Conservation (phyloP, 768 basidiomycete genomes). For the Panaeolus cyanescens region DNA sequence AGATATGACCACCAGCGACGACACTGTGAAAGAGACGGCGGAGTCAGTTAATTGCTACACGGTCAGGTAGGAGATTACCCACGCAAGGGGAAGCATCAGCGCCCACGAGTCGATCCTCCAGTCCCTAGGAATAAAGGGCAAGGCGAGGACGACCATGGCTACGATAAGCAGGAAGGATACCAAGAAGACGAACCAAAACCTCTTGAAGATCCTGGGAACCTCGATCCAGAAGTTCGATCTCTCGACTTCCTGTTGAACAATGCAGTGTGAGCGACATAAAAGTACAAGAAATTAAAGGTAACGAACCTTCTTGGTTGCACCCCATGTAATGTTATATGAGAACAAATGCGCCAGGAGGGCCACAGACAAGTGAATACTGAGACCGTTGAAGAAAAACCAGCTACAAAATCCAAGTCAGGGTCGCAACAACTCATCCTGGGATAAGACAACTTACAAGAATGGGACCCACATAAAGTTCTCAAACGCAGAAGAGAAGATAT, state of each 20-base stretch:
- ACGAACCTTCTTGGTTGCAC: slow-evolving; percentile 66
- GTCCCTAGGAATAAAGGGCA: slow-evolving; percentile 53
- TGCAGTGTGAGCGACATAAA: not conserved
- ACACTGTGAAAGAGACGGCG: slow-evolving; percentile 39
- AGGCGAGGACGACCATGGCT: slow-evolving; percentile 58
- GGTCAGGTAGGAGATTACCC: slow-evolving; percentile 26
- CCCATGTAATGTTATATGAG: slow-evolving; percentile 80
- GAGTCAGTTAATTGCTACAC: slow-evolving; percentile 6
- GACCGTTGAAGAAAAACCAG: slow-evolving; percentile 80
- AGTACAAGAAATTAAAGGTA: not conserved
- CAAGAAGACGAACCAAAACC: slow-evolving; percentile 70
- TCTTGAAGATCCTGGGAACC: slow-evolving; percentile 79
- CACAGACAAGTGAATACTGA: slow-evolving; percentile 68
- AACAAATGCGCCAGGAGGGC: slow-evolving; percentile 72
- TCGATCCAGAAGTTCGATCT: slow-evolving; percentile 90
- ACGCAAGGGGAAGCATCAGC: slow-evolving; percentile 75
- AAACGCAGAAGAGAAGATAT: slow-evolving; percentile 47
- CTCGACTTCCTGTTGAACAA: slow-evolving; percentile 65
- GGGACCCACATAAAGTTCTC: slow-evolving; percentile 69
- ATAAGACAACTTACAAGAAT: slow-evolving; percentile 63
- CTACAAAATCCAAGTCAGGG: slow-evolving; percentile 30
- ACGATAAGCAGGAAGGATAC: slow-evolving; percentile 53
- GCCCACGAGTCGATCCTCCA: slow-evolving; percentile 78
- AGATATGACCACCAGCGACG: slow-evolving; percentile 63
- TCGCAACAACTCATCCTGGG: not conserved